A percentile compares a stretch with the other conserved stretches of the same genome.
phyloP scores from a whole-genome alignment of 2,329 filamentous ascomycete genomes.

The Diplocarpon mali region DNA sequence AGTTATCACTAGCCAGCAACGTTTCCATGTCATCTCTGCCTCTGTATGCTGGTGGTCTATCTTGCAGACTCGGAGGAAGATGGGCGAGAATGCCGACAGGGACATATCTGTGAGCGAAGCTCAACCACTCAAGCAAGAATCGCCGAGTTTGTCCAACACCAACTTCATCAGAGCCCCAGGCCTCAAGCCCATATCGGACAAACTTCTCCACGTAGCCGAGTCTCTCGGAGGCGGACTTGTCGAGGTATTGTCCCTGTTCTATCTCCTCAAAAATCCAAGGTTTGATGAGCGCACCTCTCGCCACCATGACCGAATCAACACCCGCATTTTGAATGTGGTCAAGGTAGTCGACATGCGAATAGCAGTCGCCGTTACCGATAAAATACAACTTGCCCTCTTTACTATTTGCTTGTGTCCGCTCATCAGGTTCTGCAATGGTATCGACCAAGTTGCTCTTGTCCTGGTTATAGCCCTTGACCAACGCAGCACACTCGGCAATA shows the following conservation, averaged over 20 bases:
- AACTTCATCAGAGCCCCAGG: slow-evolving; percentile 92
- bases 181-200: slow-evolving; percentile 77
- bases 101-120: slow-evolving; percentile 85
- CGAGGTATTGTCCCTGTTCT: slow-evolving; percentile 78
- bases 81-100: slow-evolving; percentile 81
- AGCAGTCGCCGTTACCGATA: slow-evolving; percentile 92
- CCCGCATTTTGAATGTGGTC: slow-evolving; percentile 63
- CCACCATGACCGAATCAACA: slow-evolving; percentile 94
- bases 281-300: slow-evolving; percentile 91
- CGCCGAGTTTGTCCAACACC: slow-evolving; percentile 83
- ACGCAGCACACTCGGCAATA: slow-evolving; percentile 76
- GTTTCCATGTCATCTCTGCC: slow-evolving; percentile 89
- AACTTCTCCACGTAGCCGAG: slow-evolving; percentile 82
- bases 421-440: slow-evolving; percentile 68
- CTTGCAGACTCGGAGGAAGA: slow-evolving; percentile 79
- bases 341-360: slow-evolving; percentile 82
- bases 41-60: slow-evolving; percentile 73
- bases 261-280: slow-evolving; percentile 99
- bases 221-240: slow-evolving; percentile 85
- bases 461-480: slow-evolving; percentile 71
- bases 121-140: slow-evolving; percentile 92
- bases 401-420: slow-evolving; percentile 56
- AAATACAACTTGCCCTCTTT: slow-evolving; percentile 70
- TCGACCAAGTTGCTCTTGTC: slow-evolving; percentile 58
- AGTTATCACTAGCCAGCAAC: slow-evolving; percentile 81